Percentiles rank a stretch among this genome's conserved stretches.
These are phyloP conservation scores for Umbelopsis vinacea DNA, from an alignment of 192 early-diverging fungal species.

Conservation along the genomic window DNA sequence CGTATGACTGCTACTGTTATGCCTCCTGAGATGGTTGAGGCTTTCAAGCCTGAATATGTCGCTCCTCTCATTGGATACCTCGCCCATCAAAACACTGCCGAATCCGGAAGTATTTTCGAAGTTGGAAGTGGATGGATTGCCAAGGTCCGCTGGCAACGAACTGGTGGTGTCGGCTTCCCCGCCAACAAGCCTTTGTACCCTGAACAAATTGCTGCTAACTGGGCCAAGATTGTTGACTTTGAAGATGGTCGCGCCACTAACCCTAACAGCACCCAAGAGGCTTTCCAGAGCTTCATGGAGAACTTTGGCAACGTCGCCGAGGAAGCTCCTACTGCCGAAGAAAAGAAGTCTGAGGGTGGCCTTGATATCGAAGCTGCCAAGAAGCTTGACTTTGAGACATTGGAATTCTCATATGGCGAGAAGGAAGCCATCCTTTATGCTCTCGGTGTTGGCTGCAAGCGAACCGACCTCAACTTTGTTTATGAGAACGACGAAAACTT, in stretches of 20 bases:
- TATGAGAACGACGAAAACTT: slow-evolving; percentile 93
- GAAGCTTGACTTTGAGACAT: slow-evolving; percentile 53
- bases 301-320: slow-evolving; percentile 75
- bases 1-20: slow-evolving; percentile 97
- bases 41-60: slow-evolving; percentile 96
- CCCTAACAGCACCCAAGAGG: slow-evolving; percentile 77
- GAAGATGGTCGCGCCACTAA: slow-evolving; percentile 94
- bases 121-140: slow-evolving; percentile 94
- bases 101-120: slow-evolving; percentile 92
- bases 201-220: slow-evolving; percentile 83
- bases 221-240: slow-evolving; percentile 88
- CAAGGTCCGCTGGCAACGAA: slow-evolving; percentile 96
- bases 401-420: slow-evolving; percentile 77
- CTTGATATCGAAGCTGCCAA: slow-evolving; percentile 72
- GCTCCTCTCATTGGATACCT: slow-evolving; percentile 93
- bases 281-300: slow-evolving; percentile 80
- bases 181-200: slow-evolving; percentile 78
- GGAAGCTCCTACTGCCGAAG: slow-evolving; percentile 39
- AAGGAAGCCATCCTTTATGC: slow-evolving; percentile 95
- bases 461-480: slow-evolving; percentile 84
- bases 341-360: slow-evolving; percentile 39
- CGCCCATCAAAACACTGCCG: slow-evolving; percentile 75
- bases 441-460: slow-evolving; percentile 90
- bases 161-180: slow-evolving; percentile 93
- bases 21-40: slow-evolving; percentile 93